Evolutionary conservation across 768 basidiomycete species (phyloP), one percentile per base, ranked within the genome.

Genomic region (Leucocoprinus leucothites): DNA sequence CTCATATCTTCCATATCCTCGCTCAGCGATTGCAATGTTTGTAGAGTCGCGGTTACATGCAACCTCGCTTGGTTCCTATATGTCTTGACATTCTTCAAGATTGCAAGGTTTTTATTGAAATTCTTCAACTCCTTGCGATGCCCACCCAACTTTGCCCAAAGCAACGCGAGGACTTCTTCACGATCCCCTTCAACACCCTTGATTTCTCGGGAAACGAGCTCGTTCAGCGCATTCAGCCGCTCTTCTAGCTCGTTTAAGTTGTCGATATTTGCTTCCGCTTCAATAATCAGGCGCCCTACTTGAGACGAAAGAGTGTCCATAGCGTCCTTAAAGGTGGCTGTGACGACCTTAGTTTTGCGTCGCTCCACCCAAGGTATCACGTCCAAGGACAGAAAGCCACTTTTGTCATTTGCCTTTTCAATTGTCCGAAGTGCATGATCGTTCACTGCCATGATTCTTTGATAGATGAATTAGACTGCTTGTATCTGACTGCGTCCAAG

Each of bases 1-100:
- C 89, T 74, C 57, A 92, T 69, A 42, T 89, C 87, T 64, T 89
- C 87, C 75, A 91, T 82, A 58, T 91, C 88, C 34, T 80, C 83
- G 59, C 80, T 81, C 82, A 91, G 80, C 36, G 73, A 71, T 25
- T 81, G 69, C 58, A 92, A 69, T 9, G 82, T 75, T 49, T 84
- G 82, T 61, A 88, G 63, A 13, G 87, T 80, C 0, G 80, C 81
- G 28, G 76, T 77, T n/a, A 92, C 87, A 58, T 87, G 88, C 9
- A 72, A 79, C 36, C 76, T 67, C 3, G 90, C 89, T 57, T 78
- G 75, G 59, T 77, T 78, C 60, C 87, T 74, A 61, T 87, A 90
- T 31, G 62, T 66, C 8, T 75, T 75, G 11, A 91, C 65, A 43
- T 80, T 76, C 51, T 72, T 74, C 55, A 92, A 73, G 44, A 91